Evolutionary conservation across 2,329 filamentous ascomycete species (phyloP), one percentile per base, ranked within the genome.

Genomic region (Fusarium goolgardi): DNA sequence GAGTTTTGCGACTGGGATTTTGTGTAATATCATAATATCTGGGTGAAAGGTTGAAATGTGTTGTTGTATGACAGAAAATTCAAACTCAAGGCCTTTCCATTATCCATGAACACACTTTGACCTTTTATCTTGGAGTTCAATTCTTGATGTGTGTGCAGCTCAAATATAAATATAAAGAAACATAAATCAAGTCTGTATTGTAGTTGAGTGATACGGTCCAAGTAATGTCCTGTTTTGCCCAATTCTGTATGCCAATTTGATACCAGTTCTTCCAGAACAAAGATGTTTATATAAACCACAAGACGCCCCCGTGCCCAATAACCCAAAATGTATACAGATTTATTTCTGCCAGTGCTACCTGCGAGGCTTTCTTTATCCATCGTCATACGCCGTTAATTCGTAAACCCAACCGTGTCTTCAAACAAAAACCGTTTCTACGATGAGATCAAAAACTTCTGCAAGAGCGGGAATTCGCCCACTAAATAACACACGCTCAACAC

Each of bases 351-450:
- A 60, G 39, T 50, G 52, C 41, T 61, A 59, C 50, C 41, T 59
- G 62, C 50, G 53, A 69, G 64, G 57, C 43, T 54, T 64, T 41
- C 37, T 57, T 43, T 37, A 20, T 27, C 59, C 63, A 40, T 65
- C 45, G 55, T 55, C 50, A 25, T 64, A 31, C 53, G 46, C 61
- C 71, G 55, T 71, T 66, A 51, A 29, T 40, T 53, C 40, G 21
- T 49, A 45, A 37, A 53, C 34, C 49, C 10, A 45, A 16, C 34
- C 46, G n/a, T 44, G 20, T 39, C 41, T 20, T 70, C 67, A 83
- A 41, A 80, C 77, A 68, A 83, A 79, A 13, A 84, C 61, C n/a
- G 73, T 78, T 62, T 84, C 82, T 23, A 83, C 75, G 20, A 84
- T 66, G 45, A 80, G 70, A 70, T 85, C 83, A 41, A 83, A 81